phyloP scores from a whole-genome alignment of 2,329 filamentous ascomycete species.

The Teratosphaeria zuluensis region DNA sequence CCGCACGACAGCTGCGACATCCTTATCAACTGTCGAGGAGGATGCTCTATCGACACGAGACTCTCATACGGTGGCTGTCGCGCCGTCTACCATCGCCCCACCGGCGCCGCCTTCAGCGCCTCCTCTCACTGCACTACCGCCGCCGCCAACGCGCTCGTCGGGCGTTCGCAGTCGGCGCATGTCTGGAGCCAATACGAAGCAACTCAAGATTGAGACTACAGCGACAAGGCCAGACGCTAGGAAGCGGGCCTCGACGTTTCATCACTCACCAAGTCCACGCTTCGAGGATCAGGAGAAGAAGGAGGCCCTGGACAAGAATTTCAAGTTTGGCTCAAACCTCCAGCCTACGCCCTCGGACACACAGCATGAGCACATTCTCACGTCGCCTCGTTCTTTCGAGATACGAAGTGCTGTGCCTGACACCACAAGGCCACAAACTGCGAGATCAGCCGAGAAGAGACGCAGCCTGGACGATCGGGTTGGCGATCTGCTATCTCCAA shows the following conservation, averaged over 20 bases:
- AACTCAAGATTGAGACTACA: slow-evolving; percentile 79
- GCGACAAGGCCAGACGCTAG: slow-evolving; percentile 23
- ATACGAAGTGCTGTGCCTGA: slow-evolving; percentile 11
- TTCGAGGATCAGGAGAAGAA: slow-evolving; percentile 15
- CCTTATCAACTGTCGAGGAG: slow-evolving; percentile 65
- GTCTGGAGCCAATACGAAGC: slow-evolving; percentile 65
- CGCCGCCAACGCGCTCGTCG: slow-evolving; percentile 18
- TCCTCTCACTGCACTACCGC: slow-evolving; percentile 22
- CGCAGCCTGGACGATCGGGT: slow-evolving; percentile 16
- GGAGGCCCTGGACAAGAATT: slow-evolving; percentile 10
- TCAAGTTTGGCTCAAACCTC: slow-evolving; percentile 11
- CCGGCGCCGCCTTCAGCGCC: slow-evolving; percentile 6
- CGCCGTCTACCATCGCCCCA: not conserved
- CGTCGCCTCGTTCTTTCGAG: slow-evolving; percentile 23
- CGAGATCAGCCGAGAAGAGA: slow-evolving; percentile 10
- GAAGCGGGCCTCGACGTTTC: slow-evolving; percentile 24
- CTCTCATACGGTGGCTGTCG: not conserved
- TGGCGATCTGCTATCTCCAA: slow-evolving; percentile 12
- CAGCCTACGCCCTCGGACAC: slow-evolving; percentile 16
- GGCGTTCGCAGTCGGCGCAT: slow-evolving; percentile 56
- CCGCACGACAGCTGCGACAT: slow-evolving; percentile 56
- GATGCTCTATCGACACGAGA: slow-evolving; percentile 28
- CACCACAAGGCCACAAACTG: slow-evolving; percentile 6
- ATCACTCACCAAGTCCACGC: slow-evolving; percentile 17
- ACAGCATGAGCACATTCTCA: slow-evolving; percentile 18